Percentiles rank a stretch among this genome's conserved stretches.
phyloP scores from a whole-genome alignment of 2,329 filamentous ascomycete genomes.

The Phialocephala subalpina region DNA sequence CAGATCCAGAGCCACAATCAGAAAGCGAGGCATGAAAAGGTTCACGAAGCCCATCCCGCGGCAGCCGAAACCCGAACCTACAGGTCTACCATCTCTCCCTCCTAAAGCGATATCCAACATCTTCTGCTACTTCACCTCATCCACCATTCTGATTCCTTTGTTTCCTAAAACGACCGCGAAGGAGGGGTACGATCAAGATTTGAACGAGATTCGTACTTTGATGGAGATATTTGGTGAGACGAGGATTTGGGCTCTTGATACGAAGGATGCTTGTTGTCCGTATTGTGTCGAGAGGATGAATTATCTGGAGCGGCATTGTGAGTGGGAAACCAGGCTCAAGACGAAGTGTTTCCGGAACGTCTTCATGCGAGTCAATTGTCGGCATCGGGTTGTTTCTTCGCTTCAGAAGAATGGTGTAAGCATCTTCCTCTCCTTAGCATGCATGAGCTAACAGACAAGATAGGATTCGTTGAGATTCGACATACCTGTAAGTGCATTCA shows the following conservation, averaged over 20 bases:
- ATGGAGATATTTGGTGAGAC: slow-evolving; percentile 2
- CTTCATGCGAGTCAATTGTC: background rate
- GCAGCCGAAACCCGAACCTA: background rate
- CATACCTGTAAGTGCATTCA: background rate
- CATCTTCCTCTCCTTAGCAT: background rate
- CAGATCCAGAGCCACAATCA: background rate
- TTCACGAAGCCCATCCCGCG: background rate
- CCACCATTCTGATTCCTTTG: background rate
- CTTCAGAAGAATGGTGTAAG: background rate
- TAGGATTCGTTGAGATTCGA: background rate
- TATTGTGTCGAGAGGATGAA: slow-evolving; percentile 1
- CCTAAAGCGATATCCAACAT: background rate
- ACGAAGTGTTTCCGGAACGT: background rate
- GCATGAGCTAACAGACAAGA: background rate
- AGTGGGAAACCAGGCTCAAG: background rate
- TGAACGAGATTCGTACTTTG: background rate
- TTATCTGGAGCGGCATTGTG: background rate
- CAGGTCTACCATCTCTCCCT: background rate
- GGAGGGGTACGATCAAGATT: background rate
- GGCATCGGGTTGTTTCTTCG: background rate
- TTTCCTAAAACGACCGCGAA: background rate
- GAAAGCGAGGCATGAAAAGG: background rate
- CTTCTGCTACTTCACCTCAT: background rate
- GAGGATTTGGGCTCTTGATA: background rate
- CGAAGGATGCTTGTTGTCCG: background rate